Conservation (phyloP, 176 grass and related monocot genomes). For the Carex kokanica region DNA sequence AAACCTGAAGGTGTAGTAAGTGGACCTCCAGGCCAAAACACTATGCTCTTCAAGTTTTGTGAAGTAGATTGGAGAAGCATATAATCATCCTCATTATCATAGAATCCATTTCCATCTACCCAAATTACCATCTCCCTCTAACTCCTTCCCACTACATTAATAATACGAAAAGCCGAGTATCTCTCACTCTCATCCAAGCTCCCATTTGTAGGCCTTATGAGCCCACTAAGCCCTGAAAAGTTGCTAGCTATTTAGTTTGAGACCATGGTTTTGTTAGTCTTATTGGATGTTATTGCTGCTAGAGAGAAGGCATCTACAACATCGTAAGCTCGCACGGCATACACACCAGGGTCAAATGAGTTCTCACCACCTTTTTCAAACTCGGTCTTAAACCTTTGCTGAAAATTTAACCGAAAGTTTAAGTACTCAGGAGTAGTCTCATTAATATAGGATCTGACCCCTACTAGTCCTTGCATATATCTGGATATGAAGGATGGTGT, state of each 20-base stretch:
- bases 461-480: slow-evolving; percentile 36
- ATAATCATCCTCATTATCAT: neutral
- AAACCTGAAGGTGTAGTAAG: slow-evolving; percentile 10
- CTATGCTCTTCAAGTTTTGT: neutral
- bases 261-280: neutral
- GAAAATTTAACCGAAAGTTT: slow-evolving; percentile 12
- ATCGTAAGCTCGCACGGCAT: slow-evolving; percentile 29
- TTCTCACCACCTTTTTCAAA: neutral
- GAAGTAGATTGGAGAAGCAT: neutral
- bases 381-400: neutral
- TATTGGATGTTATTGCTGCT: neutral
- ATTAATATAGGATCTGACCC: slow-evolving; percentile 27
- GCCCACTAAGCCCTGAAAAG: slow-evolving; percentile 25
- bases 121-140: slow-evolving; percentile 31
- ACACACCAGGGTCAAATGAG: slow-evolving; percentile 15
- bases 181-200: neutral
- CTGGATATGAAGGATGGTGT: slow-evolving; percentile 28
- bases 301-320: slow-evolving; percentile 21
- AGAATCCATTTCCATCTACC: slow-evolving; percentile 21
- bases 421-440: neutral
- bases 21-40: slow-evolving; percentile 23
- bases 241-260: neutral
- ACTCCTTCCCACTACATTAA: slow-evolving; percentile 33
- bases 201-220: neutral
- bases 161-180: slow-evolving; percentile 9